phyloP scores from a whole-genome alignment of 805 yeast genomes.

The Cyberlindnera xishuangbannaensis region DNA sequence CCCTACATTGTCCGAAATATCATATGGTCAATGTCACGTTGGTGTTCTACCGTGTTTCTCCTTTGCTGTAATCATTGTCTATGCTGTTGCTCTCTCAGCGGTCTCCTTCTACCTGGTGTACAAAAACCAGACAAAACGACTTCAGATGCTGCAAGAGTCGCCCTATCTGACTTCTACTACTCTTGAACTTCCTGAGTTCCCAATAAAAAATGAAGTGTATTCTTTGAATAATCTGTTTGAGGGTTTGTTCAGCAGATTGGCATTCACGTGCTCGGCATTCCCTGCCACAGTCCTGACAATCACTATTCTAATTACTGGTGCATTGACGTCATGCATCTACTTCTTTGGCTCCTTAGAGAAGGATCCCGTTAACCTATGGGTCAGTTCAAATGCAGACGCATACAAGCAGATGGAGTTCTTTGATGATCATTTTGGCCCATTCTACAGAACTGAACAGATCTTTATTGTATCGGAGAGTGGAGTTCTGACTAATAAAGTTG shows the following conservation, averaged over 20 bases:
- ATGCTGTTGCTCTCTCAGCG: conserved; percentile 29
- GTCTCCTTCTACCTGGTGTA: conserved; percentile 22
- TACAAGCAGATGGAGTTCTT: conserved; percentile 60
- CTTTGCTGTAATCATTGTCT: conserved; percentile 49
- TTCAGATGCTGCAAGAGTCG: conserved; percentile 38
- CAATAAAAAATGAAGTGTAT: conserved; percentile 33
- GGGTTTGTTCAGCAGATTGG: conserved; percentile 42
- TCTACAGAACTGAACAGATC: conserved; percentile 82
- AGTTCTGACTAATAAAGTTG: conserved; percentile 60
- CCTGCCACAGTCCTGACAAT: conserved; percentile 50
- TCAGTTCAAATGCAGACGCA: conserved; percentile 69
- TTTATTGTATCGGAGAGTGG: conserved; percentile 68
- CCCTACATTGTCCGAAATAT: conserved; percentile 54
- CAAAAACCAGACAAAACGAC: conserved; percentile 18
- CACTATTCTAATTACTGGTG: conserved; percentile 34
- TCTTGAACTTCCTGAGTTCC: conserved; percentile 14
- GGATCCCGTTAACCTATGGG: conserved; percentile 86
- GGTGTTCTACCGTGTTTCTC: conserved; percentile 72
- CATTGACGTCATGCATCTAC: conserved; percentile 47
- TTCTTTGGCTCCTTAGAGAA: conserved; percentile 58
- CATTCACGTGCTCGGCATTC: conserved; percentile 52
- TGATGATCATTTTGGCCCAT: conserved; percentile 84
- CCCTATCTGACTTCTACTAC: conserved; percentile 29
- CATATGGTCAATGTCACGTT: conserved; percentile 42
- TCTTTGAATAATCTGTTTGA: conserved; percentile 44